Conservation (phyloP, 2,329 filamentous ascomycete genomes). For the Paramyrothecium roridum region DNA sequence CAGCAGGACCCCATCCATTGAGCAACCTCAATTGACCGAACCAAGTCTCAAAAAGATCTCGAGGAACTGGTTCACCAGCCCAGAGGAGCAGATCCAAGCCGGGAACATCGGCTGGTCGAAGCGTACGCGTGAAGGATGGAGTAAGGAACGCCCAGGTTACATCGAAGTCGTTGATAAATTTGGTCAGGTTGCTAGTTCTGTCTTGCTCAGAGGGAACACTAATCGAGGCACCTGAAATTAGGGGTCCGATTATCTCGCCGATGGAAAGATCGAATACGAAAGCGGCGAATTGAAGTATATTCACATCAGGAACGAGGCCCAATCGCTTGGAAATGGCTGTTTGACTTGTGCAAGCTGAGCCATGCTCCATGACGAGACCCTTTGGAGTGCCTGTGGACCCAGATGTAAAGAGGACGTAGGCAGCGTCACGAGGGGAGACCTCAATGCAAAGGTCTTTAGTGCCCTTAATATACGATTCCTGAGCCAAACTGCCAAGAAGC, state of each 20-base stretch:
- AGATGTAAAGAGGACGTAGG: constrained; percentile 13
- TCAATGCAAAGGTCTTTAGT: neutral
- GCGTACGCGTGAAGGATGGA: constrained; percentile 13
- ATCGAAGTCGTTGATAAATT: constrained; percentile 8
- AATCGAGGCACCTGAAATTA: constrained; percentile 14
- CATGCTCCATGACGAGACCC: constrained; percentile 11
- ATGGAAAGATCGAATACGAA: constrained; percentile 9
- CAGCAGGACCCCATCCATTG: constrained; percentile 9
- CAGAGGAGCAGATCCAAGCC: constrained; percentile 10
- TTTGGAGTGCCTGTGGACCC: constrained; percentile 14
- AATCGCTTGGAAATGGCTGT: neutral
- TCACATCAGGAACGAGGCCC: neutral
- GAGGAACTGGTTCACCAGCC: constrained; percentile 12
- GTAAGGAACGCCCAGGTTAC: constrained; percentile 19
- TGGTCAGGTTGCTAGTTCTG: constrained; percentile 6
- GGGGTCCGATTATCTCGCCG: constrained; percentile 5
- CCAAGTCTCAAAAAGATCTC: constrained; percentile 12
- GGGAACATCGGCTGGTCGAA: constrained; percentile 8
- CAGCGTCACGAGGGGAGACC: neutral
- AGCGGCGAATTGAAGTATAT: constrained; percentile 9
- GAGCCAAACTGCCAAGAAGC: neutral
- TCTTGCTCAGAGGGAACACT: constrained; percentile 18
- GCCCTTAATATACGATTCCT: neutral
- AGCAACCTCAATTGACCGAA: constrained; percentile 4
- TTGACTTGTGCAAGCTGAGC: constrained; percentile 1